Evolutionary conservation across 306 rosid species (phyloP), one percentile per base, ranked within the genome.

Genomic region (Ziziphus jujuba): DNA sequence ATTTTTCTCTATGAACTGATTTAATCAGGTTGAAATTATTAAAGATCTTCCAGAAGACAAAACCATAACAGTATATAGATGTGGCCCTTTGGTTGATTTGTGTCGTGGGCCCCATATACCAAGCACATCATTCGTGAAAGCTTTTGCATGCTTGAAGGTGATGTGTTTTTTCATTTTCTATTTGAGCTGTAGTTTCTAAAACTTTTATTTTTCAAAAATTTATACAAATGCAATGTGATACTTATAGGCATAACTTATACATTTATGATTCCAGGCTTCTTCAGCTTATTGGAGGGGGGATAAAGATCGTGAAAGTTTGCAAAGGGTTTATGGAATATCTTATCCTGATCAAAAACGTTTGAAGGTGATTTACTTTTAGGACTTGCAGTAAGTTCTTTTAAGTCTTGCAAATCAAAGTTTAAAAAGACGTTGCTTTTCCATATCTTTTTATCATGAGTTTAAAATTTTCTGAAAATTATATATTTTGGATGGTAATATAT

Each of bases 31-130:
- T 52, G 98, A 90, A 83, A 90, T 92, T 70, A 92, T 92, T 80
- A 92, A 90, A 34, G 98, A 92, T 79, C 81, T 92, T 72, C 93
- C 98, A 4, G 89, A 83, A 22, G 98, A 90, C 80, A 90, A 87
- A 77, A 89, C 98, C 25, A 92, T 92, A 72, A 92, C 98, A 1
- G 98, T 92, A 31, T 92, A 92, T 67, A 87, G 97, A 84, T 92
- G 98, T 80, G 98, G 98, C 62, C 96, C 96, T 24, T 77, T 92
- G 63, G 90, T 92, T 74, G 98, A 92, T 78, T 83, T 92, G 73
- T 92, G 98, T 67, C 95, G 98, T 64, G 98, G 98, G 36, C 98
- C 97, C 5, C 98, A 92, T 77, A 92, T 92, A 79, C 98, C 98
- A 56, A 92, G 83, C 74, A 92, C 98, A 58, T 90, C 98, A 44